These are phyloP conservation scores for Ocimum tenuiflorum DNA, from an alignment of 257 asterid genomes.

Conservation along the genomic window DNA sequence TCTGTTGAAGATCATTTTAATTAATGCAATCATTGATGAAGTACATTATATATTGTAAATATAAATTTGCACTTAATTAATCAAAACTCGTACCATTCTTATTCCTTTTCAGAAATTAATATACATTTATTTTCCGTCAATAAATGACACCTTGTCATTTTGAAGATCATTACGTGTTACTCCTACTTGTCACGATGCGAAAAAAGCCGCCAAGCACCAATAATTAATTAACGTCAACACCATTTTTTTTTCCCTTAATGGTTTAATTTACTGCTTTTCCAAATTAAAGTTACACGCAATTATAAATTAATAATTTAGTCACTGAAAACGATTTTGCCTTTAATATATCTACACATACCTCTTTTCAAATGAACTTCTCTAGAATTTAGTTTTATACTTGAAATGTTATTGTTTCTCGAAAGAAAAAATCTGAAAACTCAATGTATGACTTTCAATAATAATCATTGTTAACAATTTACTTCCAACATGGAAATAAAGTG, in stretches of 20 bases:
- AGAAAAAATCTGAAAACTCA: too few relatives aligned
- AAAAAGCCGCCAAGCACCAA: too few relatives aligned
- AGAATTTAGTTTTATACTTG: not conserved
- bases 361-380: not conserved
- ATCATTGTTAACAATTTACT: too few relatives aligned
- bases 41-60: too few relatives aligned
- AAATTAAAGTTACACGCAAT: not conserved
- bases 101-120: not conserved
- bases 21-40: not conserved
- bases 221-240: not conserved
- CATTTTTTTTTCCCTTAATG: too few relatives aligned
- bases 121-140: not conserved
- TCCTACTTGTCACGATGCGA: not conserved
- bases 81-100: not conserved
- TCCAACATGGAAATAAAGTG: too few relatives aligned
- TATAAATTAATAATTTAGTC: not conserved
- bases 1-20: not conserved
- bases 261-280: not conserved
- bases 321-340: not conserved
- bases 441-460: not conserved
- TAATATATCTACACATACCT: not conserved
- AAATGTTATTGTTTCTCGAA: not conserved
- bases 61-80: not conserved
- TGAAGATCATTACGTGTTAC: not conserved
- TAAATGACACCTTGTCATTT: not conserved